A percentile compares a stretch with the other conserved stretches of the same genome.
Conservation (phyloP, 169 alveolate genomes). For the Cyclospora cayetanensis region DNA sequence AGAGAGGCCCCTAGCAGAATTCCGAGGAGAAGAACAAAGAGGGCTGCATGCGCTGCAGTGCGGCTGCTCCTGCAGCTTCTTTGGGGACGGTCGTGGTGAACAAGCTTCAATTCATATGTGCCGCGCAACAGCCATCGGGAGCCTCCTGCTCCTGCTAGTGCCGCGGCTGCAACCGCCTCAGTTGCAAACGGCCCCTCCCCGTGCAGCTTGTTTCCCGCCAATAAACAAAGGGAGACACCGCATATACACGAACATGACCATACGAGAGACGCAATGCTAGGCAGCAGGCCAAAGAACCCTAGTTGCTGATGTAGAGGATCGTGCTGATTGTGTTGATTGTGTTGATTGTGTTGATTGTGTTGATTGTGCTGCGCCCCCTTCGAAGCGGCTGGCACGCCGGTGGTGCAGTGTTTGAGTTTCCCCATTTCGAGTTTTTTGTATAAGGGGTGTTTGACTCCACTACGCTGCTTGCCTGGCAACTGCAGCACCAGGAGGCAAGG, state of each 20-base stretch:
- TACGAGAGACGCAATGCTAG: not conserved
- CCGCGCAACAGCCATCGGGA: constrained; percentile 25
- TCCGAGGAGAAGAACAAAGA: not conserved
- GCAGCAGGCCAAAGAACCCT: not conserved
- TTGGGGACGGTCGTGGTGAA: constrained; percentile 3
- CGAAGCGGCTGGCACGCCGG: no score
- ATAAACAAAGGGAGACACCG: not conserved
- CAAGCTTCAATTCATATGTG: not conserved
- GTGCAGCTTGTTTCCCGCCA: not conserved
- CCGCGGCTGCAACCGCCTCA: constrained; percentile 32
- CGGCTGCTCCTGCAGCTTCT: constrained; percentile 44
- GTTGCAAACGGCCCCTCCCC: not conserved
- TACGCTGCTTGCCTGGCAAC: no score
- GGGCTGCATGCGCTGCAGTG: not conserved
- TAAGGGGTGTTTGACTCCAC: no score
- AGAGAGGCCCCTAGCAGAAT: not conserved
- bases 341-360: not conserved
- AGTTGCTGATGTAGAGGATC: not conserved
- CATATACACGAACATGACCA: not conserved
- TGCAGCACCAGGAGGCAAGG: no score
- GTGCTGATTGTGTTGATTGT: not conserved
- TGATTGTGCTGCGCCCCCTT: not conserved
- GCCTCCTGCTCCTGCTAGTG: constrained; percentile 5
- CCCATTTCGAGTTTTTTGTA: no score
- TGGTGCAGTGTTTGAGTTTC: no score